Evolutionary conservation across 495 filamentous ascomycete species (phyloP).

Genomic region (Aspergillus wentii): DNA sequence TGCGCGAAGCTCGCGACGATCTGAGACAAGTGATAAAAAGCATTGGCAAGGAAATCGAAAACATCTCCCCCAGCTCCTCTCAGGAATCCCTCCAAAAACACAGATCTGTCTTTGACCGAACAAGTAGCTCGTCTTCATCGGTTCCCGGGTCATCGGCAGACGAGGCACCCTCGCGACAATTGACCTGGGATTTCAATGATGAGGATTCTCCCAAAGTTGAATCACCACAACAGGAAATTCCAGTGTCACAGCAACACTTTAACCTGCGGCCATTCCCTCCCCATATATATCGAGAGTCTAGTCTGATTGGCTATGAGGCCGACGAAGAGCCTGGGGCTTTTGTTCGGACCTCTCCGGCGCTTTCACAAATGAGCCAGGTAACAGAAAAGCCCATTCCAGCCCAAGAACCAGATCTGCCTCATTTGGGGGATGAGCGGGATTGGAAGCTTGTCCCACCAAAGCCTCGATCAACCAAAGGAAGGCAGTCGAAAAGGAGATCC

Average conservation of each 20-base stretch:
- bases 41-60: conserved; percentile 56
- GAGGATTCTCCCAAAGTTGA: conserved; percentile 22
- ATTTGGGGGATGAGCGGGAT: conserved; percentile 17
- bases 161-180: conserved; percentile 26
- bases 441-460: conserved; percentile 37
- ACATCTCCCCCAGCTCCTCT: conserved; percentile 45
- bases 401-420: conserved; percentile 23
- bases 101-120: conserved; percentile 67
- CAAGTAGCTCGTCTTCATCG: conserved; percentile 58
- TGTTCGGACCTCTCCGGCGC: conserved; percentile 21
- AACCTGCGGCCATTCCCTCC: conserved; percentile 32
- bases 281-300: conserved; percentile 30
- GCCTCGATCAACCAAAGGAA: conserved; percentile 9
- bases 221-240: conserved; percentile 30
- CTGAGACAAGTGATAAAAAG: conserved; percentile 44
- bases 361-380: conserved; percentile 30
- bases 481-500: conserved; percentile 8
- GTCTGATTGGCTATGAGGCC: conserved; percentile 35
- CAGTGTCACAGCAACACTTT: conserved; percentile 16
- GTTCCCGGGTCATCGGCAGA: conserved; percentile 34
- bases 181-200: conserved; percentile 31
- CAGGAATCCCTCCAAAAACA: conserved; percentile 45
- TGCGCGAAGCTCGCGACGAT: conserved; percentile 37
- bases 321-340: conserved; percentile 29
- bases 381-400: conserved; percentile 25